Evolutionary conservation across 2,329 filamentous ascomycete genomes (phyloP).

Genomic region (Talaromyces sp.): DNA sequence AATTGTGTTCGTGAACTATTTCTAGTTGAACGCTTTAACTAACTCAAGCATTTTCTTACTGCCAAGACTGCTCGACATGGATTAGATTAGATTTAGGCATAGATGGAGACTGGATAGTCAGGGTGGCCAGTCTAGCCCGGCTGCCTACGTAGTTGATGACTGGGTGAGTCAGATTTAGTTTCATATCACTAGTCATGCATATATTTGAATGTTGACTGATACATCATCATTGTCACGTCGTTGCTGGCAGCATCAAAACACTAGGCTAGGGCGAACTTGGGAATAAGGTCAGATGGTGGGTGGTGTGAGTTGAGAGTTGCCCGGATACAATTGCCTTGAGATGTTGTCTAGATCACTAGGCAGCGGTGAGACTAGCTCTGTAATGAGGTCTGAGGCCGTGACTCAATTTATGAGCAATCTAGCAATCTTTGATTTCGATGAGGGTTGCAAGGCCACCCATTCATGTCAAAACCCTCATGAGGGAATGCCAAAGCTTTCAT

Average conservation of each 20-base stretch:
- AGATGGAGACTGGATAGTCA: constrained; percentile 2
- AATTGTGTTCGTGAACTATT: background rate
- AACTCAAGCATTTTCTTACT: background rate
- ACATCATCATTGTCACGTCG: background rate
- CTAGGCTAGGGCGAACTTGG: background rate
- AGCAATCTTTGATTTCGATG: background rate
- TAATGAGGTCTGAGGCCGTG: background rate
- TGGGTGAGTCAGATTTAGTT: constrained; percentile 2
- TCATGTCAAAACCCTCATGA: background rate
- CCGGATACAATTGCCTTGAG: background rate
- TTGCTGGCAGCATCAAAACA: background rate
- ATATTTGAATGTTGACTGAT: constrained; percentile 2
- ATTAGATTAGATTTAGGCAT: constrained; percentile 2
- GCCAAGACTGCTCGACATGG: background rate
- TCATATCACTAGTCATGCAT: background rate
- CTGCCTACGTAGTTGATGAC: background rate
- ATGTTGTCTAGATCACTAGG: background rate
- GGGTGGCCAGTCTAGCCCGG: background rate
- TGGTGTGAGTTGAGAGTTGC: background rate
- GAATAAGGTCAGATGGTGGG: background rate
- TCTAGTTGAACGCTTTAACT: background rate
- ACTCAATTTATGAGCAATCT: background rate
- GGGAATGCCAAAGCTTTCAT: background rate
- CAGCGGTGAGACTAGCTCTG: background rate
- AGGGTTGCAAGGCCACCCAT: too few relatives aligned